Conservation (phyloP, 2,329 filamentous ascomycete genomes). For the Epichloe gansuensis region DNA sequence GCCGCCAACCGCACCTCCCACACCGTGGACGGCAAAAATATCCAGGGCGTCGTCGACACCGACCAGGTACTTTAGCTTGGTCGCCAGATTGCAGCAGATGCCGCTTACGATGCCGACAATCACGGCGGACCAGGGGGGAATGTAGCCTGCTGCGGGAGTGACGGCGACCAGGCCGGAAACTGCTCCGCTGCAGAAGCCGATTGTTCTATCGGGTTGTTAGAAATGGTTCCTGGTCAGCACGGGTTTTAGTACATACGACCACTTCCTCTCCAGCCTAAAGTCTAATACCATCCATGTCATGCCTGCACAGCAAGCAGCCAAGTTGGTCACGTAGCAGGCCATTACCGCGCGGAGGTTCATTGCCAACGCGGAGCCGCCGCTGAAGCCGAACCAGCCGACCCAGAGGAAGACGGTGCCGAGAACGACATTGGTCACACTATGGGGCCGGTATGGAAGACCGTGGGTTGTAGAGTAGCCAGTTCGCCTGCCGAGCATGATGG, state of each 20-base stretch:
- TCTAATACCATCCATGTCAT: slow-evolving; percentile 78
- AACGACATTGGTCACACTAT: slow-evolving; percentile 63
- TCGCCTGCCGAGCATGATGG: slow-evolving; percentile 59
- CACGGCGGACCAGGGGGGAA: slow-evolving; percentile 51
- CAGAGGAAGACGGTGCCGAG: slow-evolving; percentile 67
- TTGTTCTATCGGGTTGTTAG: slow-evolving; percentile 44
- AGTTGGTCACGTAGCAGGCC: slow-evolving; percentile 78
- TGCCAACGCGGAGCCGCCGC: slow-evolving; percentile 68
- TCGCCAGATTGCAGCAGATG: slow-evolving; percentile 68
- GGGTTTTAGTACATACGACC: slow-evolving; percentile 26
- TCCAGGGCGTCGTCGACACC: slow-evolving; percentile 80
- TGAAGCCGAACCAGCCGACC: slow-evolving; percentile 97
- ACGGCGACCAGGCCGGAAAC: slow-evolving; percentile 83
- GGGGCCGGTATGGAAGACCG: slow-evolving; percentile 53
- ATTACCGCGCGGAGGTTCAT: slow-evolving; percentile 81
- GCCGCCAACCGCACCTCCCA: slow-evolving; percentile 73
- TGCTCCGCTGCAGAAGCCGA: slow-evolving; percentile 83
- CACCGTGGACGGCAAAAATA: slow-evolving; percentile 79
- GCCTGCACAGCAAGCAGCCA: slow-evolving; percentile 69
- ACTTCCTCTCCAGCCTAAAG: slow-evolving; percentile 84
- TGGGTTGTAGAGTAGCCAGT: slow-evolving; percentile 47
- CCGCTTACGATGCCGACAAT: slow-evolving; percentile 47
- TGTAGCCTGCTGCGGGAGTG: slow-evolving; percentile 70
- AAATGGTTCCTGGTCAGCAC: background rate
- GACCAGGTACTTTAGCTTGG: slow-evolving; percentile 65